Conservation (phyloP, 2,329 filamentous ascomycete genomes). For the Fusarium camptoceras region DNA sequence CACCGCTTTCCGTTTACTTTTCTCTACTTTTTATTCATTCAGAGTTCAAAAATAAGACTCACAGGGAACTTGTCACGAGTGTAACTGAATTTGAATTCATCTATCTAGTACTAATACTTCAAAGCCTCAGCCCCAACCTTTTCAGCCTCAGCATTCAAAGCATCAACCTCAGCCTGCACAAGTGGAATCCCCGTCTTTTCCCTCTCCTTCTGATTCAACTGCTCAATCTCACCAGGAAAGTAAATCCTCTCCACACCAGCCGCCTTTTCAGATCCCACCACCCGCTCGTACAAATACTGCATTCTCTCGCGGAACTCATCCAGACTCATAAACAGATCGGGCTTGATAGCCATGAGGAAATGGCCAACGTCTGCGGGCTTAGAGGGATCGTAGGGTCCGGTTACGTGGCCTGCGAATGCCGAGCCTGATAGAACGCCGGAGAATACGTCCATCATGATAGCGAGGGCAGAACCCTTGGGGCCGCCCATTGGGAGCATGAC, state of each 20-base stretch:
- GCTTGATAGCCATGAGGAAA: slow-evolving; percentile 78
- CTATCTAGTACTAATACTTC: background rate
- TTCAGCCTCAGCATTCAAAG: slow-evolving; percentile 65
- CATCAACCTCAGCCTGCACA: slow-evolving; percentile 66
- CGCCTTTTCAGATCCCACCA: slow-evolving; percentile 66
- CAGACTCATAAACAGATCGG: slow-evolving; percentile 77
- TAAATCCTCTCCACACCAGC: slow-evolving; percentile 69
- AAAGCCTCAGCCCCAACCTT: slow-evolving; percentile 53
- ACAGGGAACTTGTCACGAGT: background rate
- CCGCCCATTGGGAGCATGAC: slow-evolving; percentile 91
- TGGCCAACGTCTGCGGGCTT: slow-evolving; percentile 78
- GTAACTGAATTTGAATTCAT: background rate
- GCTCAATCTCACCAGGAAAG: slow-evolving; percentile 73
- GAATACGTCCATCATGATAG: slow-evolving; percentile 92
- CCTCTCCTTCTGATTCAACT: slow-evolving; percentile 63
- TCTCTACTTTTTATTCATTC: too few species aligned
- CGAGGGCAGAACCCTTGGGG: slow-evolving; percentile 80
- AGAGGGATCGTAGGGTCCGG: slow-evolving; percentile 78
- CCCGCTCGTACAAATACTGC: slow-evolving; percentile 65
- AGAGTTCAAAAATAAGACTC: too few species aligned
- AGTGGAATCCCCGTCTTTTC: slow-evolving; percentile 69
- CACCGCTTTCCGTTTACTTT: too few species aligned
- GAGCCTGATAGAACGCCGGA: slow-evolving; percentile 82
- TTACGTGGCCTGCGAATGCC: slow-evolving; percentile 82
- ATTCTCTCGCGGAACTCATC: slow-evolving; percentile 76